Evolutionary conservation across 352 stramenopile species (phyloP).

Genomic region (Pythium graminicola): DNA sequence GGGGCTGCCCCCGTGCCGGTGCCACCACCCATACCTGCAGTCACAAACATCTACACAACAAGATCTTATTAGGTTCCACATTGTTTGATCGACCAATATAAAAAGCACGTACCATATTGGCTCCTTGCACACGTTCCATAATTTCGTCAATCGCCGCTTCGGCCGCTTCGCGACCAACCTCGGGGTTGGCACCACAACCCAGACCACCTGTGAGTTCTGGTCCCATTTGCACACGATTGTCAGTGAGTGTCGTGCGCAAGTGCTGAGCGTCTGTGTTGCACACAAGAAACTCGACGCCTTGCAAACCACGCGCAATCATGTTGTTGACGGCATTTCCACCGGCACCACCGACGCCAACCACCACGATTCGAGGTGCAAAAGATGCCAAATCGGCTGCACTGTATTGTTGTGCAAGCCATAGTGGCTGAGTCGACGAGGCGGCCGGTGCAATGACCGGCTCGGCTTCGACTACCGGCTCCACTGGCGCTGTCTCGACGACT

Average conservation of each 20-base stretch:
- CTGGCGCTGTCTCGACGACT: conserved; percentile 7
- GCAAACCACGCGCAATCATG: conserved; percentile 84
- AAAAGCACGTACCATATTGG: no score
- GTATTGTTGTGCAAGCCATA: conserved; percentile 69
- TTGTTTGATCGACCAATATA: no score
- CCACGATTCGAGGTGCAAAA: conserved; percentile 83
- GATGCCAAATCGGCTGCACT: conserved; percentile 50
- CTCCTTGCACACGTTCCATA: conserved; percentile 79
- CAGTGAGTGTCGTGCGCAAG: conserved; percentile 65
- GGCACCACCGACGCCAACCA: conserved; percentile 77
- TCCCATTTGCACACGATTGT: conserved; percentile 77
- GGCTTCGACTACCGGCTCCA: conserved; percentile 12
- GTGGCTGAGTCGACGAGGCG: conserved; percentile 53
- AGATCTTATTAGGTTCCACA: no score
- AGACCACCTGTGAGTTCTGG: conserved; percentile 83
- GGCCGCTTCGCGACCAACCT: conserved; percentile 74
- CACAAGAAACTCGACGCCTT: conserved; percentile 93
- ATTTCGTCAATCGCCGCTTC: conserved; percentile 89
- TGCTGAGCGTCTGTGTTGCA: conserved; percentile 95
- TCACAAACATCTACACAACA: no score
- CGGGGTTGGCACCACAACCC: conserved; percentile 72
- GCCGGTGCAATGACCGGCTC: conserved; percentile 36
- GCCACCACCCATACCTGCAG: conserved; percentile 91
- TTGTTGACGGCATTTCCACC: conserved; percentile 88
- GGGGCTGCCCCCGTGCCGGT: conserved; percentile 90